Percentiles rank a stretch among this genome's conserved stretches.
phyloP scores from a whole-genome alignment of 2,329 filamentous ascomycete species.

The Tympanopsis confertula region DNA sequence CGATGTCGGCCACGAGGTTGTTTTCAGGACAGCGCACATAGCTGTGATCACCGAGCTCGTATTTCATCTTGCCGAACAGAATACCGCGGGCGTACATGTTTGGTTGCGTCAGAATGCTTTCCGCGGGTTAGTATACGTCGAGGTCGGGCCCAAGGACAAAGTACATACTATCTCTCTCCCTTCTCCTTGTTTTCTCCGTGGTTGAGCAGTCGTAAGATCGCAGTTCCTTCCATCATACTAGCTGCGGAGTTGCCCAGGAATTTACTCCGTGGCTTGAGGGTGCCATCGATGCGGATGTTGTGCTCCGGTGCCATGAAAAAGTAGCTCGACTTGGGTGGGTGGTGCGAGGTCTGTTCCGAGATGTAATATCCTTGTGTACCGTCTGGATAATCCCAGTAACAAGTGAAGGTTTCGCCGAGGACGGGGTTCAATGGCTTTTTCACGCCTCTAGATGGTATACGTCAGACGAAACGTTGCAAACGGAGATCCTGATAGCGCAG shows the following conservation, averaged over 20 bases:
- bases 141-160: not conserved
- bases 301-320: slow-evolving; percentile 96
- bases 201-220: slow-evolving; percentile 73
- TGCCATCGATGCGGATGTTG: slow-evolving; percentile 88
- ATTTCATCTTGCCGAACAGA: slow-evolving; percentile 98
- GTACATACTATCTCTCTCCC: slow-evolving; percentile 76
- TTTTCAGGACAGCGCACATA: slow-evolving; percentile 84
- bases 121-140: not conserved
- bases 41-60: slow-evolving; percentile 93
- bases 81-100: slow-evolving; percentile 99
- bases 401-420: slow-evolving; percentile 84
- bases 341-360: slow-evolving; percentile 93
- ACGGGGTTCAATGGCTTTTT: slow-evolving; percentile 98
- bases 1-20: slow-evolving; percentile 76
- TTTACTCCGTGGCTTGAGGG: slow-evolving; percentile 84
- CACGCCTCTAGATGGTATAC: slow-evolving; percentile 54
- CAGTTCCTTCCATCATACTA: slow-evolving; percentile 95
- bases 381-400: slow-evolving; percentile 88
- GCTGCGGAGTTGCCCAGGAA: slow-evolving; percentile 96
- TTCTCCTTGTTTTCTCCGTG: slow-evolving; percentile 47
- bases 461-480: not conserved
- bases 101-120: slow-evolving; percentile 84
- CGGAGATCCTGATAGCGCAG: slow-evolving; percentile 9
- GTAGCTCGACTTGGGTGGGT: slow-evolving; percentile 96
- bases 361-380: slow-evolving; percentile 87